These are phyloP conservation scores for Penicillium sp. DNA, from an alignment of 2,329 filamentous ascomycete genomes.

Conservation along the genomic window DNA sequence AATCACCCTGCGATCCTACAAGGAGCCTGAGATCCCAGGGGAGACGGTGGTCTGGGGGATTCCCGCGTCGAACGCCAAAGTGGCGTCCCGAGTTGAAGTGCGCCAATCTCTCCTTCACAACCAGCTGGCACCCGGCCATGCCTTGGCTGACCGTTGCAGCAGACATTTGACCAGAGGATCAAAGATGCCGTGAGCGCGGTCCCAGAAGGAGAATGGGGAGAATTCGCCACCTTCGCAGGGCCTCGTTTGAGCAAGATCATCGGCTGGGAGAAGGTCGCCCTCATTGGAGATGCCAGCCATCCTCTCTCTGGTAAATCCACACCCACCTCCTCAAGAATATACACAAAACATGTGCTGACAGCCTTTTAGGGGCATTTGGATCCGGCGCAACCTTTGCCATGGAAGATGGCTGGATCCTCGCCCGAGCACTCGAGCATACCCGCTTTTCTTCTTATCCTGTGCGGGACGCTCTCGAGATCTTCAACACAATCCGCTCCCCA, in stretches of 20 bases:
- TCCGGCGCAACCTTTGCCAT: conserved; percentile 48
- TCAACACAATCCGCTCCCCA: conserved; percentile 41
- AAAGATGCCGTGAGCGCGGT: conserved; percentile 41
- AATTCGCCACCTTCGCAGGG: conserved; percentile 51
- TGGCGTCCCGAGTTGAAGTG: conserved; percentile 27
- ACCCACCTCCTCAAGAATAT: background rate
- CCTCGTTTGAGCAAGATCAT: conserved; percentile 43
- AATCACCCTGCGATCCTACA: conserved; percentile 36
- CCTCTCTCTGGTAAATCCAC: conserved; percentile 46
- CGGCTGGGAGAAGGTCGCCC: conserved; percentile 47
- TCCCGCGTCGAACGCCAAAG: conserved; percentile 15
- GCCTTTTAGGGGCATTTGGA: conserved; percentile 40
- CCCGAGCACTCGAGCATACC: conserved; percentile 34
- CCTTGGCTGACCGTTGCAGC: background rate
- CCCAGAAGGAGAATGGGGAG: conserved; percentile 43
- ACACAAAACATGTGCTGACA: too few relatives aligned
- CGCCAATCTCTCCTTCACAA: background rate
- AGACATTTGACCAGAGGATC: conserved; percentile 46
- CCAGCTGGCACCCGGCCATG: too few relatives aligned
- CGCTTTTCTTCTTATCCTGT: conserved; percentile 15
- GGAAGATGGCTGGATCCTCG: conserved; percentile 48
- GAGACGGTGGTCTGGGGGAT: conserved; percentile 17
- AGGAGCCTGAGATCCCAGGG: conserved; percentile 10
- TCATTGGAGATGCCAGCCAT: conserved; percentile 57
- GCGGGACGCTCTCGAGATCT: conserved; percentile 35